These are phyloP conservation scores for Vaccinium macrocarpon DNA, from an alignment of 148 eudicot species.

Conservation along the genomic window DNA sequence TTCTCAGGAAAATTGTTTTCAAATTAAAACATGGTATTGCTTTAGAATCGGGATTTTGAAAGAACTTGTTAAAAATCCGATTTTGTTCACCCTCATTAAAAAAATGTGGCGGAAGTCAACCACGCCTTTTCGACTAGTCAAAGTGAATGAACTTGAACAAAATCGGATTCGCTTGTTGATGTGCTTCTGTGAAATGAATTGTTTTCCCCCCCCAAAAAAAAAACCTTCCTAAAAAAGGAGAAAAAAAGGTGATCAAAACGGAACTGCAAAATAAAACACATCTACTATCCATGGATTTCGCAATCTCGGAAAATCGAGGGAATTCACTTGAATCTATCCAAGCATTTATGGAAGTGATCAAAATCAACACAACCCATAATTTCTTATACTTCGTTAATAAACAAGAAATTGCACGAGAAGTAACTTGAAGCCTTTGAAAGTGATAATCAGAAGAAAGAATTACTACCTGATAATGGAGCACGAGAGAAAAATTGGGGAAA, in stretches of 20 bases:
- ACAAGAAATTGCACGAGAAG: constrained; percentile 5
- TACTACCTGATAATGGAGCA: neutral
- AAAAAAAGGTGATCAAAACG: neutral
- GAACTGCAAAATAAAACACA: neutral
- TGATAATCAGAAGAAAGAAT: neutral
- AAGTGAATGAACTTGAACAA: no score
- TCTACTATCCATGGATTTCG: neutral
- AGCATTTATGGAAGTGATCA: neutral
- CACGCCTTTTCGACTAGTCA: no score
- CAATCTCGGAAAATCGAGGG: neutral
- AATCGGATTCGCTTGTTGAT: neutral
- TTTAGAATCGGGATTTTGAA: neutral
- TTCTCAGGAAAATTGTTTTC: neutral
- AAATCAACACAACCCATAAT: neutral
- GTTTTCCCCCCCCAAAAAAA: neutral
- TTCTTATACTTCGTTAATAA: neutral
- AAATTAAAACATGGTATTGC: neutral
- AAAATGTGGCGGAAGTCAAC: no score
- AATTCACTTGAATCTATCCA: neutral
- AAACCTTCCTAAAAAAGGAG: no score
- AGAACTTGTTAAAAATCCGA: neutral
- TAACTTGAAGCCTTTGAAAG: constrained; percentile 3
- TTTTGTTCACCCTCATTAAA: no score
- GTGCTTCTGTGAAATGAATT: neutral
- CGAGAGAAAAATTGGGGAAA: neutral